Evolutionary conservation across 768 basidiomycete species (phyloP).

Genomic region (Tephrocybe rancida): DNA sequence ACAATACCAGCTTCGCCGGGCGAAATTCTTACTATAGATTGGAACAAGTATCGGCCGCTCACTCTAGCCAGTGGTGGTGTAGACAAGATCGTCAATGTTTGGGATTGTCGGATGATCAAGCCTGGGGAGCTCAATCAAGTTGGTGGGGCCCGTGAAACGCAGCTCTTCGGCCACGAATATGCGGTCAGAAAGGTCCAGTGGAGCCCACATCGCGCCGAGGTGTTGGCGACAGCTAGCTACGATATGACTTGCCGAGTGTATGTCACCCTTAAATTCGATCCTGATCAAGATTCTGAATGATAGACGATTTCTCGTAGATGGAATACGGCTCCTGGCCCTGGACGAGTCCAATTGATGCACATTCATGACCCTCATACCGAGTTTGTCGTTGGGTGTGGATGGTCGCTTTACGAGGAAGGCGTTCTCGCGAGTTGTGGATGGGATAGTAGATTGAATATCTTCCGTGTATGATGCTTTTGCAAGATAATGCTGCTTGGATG

Average conservation of each 20-base stretch:
- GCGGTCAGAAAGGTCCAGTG: constrained; percentile 89
- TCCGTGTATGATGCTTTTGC: constrained; percentile 47
- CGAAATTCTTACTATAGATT: constrained; percentile 83
- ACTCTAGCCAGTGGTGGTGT: constrained; percentile 79
- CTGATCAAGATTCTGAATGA: constrained; percentile 4
- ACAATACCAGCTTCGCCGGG: constrained; percentile 78
- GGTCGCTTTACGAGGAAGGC: constrained; percentile 92
- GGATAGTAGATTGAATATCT: constrained; percentile 86
- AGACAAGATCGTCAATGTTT: constrained; percentile 74
- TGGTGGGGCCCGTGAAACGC: constrained; percentile 71
- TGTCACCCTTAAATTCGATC: constrained; percentile 31
- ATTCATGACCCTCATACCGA: constrained; percentile 92
- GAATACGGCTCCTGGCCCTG: constrained; percentile 61
- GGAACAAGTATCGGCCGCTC: constrained; percentile 90
- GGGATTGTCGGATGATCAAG: constrained; percentile 89
- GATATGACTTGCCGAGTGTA: constrained; percentile 97
- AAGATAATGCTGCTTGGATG: not conserved
- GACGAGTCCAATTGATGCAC: constrained; percentile 55
- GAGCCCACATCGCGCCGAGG: constrained; percentile 77
- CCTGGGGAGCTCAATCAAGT: constrained; percentile 55
- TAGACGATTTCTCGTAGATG: constrained; percentile 51
- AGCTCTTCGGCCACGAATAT: constrained; percentile 85
- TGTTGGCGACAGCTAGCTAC: constrained; percentile 75
- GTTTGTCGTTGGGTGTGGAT: constrained; percentile 89
- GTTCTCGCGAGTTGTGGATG: constrained; percentile 89